Evolutionary conservation across 768 basidiomycete species (phyloP), one percentile per base, ranked within the genome.

Genomic region (Suillus plorans): DNA sequence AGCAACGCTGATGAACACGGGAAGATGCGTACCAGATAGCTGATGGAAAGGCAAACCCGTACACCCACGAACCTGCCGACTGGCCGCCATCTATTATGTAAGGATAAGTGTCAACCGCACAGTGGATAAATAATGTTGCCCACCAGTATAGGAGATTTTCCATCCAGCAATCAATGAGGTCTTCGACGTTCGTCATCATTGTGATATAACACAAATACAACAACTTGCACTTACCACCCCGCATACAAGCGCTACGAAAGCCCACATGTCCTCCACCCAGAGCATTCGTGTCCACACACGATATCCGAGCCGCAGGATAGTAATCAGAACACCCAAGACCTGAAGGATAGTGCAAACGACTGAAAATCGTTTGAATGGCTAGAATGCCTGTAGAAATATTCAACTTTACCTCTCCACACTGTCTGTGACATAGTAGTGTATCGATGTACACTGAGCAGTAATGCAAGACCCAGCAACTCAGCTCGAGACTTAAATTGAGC

Each of bases 221-320:
- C 9, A 58, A 10, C 39, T 41, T 58, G 5, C 39, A 39, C 63
- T 63, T 12, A 66, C 50, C 18, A 14, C 42, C 8, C 59, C 70
- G 9, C 56, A 73, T 14, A 64, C 4, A 28, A 72, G 60, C 6
- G 68, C 72, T 20, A 61, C 41, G 4, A 49, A 42, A 12, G 72
- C 72, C 65, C 65, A 73, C 42, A 64, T 28, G 22, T 73, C 72
- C 13, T 73, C 72, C 66, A 69, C 66, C 28, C 72, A 73, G 36
- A 73, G 44, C 16, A 63, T 61, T 22, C 50, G 66, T 22, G 67
- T 70, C 16, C 20, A 59, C 18, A 66, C 52, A 37, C 72, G 70
- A 28, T 72, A 70, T 67, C 70, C 66, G 18, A 72, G 18, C 34
- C 70, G 65, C 45, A 71, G 64, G 12, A 69, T 9, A n/a, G 66